Conservation (phyloP, 257 asterid genomes). For the Petunia secreta region DNA sequence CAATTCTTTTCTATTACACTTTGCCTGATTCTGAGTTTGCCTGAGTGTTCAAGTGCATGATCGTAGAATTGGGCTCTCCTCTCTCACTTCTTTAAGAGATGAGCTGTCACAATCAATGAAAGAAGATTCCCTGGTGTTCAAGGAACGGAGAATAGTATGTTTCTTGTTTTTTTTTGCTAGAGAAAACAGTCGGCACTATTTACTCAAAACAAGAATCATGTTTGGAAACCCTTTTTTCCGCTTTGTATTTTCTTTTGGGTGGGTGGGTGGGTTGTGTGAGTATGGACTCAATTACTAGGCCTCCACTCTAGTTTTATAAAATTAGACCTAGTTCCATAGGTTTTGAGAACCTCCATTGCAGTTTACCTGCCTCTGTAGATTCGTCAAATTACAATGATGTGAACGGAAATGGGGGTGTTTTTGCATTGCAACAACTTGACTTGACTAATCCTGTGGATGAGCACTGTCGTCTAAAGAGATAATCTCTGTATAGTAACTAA, state of each 20-base stretch:
- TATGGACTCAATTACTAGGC: neutral
- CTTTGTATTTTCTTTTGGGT: neutral
- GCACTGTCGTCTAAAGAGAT: neutral
- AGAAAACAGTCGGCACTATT: neutral
- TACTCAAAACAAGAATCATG: neutral
- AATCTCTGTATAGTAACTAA: neutral
- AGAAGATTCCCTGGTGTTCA: neutral
- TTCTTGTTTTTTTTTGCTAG: neutral
- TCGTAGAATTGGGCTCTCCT: neutral
- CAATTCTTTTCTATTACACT: neutral
- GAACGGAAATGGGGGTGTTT: neutral
- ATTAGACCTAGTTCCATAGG: neutral
- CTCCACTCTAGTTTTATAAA: neutral
- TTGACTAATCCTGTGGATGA: neutral
- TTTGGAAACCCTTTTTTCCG: neutral
- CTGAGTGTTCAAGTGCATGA: neutral
- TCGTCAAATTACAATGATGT: neutral
- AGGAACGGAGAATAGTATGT: neutral
- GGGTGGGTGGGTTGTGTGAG: neutral
- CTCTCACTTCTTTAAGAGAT: neutral
- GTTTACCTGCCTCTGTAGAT: neutral
- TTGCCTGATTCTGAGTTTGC: neutral
- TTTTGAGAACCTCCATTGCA: neutral
- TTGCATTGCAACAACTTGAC: conserved; percentile 12
- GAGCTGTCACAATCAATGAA: neutral